Conservation (phyloP, 495 filamentous ascomycete genomes). For the Aspergillus taichungensis region DNA sequence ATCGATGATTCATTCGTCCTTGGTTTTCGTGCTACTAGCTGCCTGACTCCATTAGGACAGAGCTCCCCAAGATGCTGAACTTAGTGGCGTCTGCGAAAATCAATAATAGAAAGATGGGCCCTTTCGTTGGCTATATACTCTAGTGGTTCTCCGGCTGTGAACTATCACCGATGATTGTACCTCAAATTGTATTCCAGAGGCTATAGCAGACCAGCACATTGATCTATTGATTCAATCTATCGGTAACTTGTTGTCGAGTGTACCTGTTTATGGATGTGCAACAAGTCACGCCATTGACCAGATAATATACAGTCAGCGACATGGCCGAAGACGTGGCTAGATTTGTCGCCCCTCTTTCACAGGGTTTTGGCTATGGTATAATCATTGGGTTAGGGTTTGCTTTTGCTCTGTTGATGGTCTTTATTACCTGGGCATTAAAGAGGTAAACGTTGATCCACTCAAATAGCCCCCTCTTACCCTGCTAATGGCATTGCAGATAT, state of each 20-base stretch:
- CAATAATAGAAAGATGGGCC: too few relatives aligned
- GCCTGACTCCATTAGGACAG: too few relatives aligned
- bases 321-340: conserved; percentile 11
- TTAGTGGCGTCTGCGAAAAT: too few relatives aligned
- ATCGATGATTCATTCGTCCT: too few relatives aligned
- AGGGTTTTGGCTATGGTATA: conserved; percentile 76
- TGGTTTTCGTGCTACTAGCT: too few relatives aligned
- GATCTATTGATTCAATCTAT: too few relatives aligned
- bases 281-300: not conserved
- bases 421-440: conserved; percentile 71
- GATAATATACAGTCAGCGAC: not conserved
- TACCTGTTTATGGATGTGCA: not conserved
- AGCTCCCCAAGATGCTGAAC: too few relatives aligned
- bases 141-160: too few relatives aligned
- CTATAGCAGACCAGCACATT: too few relatives aligned
- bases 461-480: not conserved
- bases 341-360: conserved; percentile 50
- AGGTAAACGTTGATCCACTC: conserved; percentile 26
- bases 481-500: conserved; percentile 43
- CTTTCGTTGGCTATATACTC: too few relatives aligned
- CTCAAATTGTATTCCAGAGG: too few relatives aligned
- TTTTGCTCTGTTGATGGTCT: conserved; percentile 75
- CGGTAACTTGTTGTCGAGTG: not conserved
- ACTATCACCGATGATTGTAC: too few relatives aligned
- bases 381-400: conserved; percentile 66